Percentiles rank a stretch among this genome's conserved stretches.
Conservation (phyloP, 2,329 filamentous ascomycete species). For the Aplosporella prunicola region DNA sequence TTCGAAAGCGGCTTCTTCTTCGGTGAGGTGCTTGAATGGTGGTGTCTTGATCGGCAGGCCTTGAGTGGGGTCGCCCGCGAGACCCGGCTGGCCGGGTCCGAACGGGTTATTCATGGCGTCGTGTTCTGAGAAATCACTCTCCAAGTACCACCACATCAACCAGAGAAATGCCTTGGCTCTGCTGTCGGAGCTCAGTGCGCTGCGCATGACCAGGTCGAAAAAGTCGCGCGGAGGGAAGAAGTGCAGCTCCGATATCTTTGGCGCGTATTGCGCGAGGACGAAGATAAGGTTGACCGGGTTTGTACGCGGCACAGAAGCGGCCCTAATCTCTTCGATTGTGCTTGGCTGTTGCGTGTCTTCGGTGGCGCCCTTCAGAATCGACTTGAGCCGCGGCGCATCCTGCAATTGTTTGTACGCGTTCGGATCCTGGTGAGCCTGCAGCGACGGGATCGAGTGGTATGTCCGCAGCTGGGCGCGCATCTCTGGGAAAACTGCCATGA, state of each 20-base stretch:
- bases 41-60: slow-evolving; percentile 52
- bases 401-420: slow-evolving; percentile 97
- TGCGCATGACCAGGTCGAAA: slow-evolving; percentile 92
- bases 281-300: slow-evolving; percentile 98
- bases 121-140: slow-evolving; percentile 86
- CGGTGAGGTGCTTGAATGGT: slow-evolving; percentile 52
- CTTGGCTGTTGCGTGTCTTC: slow-evolving; percentile 82
- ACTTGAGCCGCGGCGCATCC: slow-evolving; percentile 90
- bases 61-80: slow-evolving; percentile 28
- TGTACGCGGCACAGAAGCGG: slow-evolving; percentile 60
- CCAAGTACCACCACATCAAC: slow-evolving; percentile 99
- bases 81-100: slow-evolving; percentile 45
- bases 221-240: slow-evolving; percentile 82
- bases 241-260: slow-evolving; percentile 86
- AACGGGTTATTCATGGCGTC: slow-evolving; percentile 88
- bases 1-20: slow-evolving; percentile 56
- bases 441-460: slow-evolving; percentile 92
- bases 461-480: slow-evolving; percentile 97
- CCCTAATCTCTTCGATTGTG: slow-evolving; percentile 73
- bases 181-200: slow-evolving; percentile 69
- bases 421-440: slow-evolving; percentile 89
- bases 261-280: slow-evolving; percentile 78
- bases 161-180: slow-evolving; percentile 85
- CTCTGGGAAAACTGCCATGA: slow-evolving; percentile 77
- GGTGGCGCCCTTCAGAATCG: slow-evolving; percentile 90